A percentile compares a stretch with the other conserved stretches of the same genome.
Evolutionary conservation across 495 filamentous ascomycete genomes (phyloP).

Genomic region (Lentithecium fluviatile): DNA sequence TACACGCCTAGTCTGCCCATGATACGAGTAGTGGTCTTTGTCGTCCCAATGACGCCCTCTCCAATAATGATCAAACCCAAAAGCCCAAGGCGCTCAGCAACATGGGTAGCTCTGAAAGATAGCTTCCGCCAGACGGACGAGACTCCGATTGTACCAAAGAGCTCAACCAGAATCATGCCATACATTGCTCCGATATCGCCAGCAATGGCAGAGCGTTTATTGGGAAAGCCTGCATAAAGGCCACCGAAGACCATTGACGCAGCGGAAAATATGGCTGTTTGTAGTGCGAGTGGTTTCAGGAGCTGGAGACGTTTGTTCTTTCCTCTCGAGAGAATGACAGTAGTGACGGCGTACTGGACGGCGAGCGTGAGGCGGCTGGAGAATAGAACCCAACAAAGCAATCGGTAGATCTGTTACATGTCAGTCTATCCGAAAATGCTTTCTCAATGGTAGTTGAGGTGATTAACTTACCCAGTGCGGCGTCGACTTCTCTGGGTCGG

Average conservation of each 20-base stretch:
- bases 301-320: slow-evolving; percentile 6
- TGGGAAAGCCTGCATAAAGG: slow-evolving; percentile 1
- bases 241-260: slow-evolving; percentile 5
- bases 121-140: slow-evolving; percentile 28
- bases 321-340: not conserved
- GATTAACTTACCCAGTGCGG: slow-evolving; percentile 14
- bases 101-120: slow-evolving; percentile 28
- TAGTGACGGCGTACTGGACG: slow-evolving; percentile 21
- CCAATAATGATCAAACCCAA: slow-evolving; percentile 33
- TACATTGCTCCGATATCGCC: slow-evolving; percentile 14
- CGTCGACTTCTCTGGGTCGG: not conserved
- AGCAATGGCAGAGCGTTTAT: not conserved
- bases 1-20: slow-evolving; percentile 27
- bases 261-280: slow-evolving; percentile 11
- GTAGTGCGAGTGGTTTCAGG: not conserved
- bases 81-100: slow-evolving; percentile 29
- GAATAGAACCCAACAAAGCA: slow-evolving; percentile 22
- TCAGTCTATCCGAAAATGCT: not conserved
- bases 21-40: slow-evolving; percentile 25
- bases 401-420: slow-evolving; percentile 16
- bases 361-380: slow-evolving; percentile 18
- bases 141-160: slow-evolving; percentile 12
- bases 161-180: slow-evolving; percentile 17
- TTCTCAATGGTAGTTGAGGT: not conserved
- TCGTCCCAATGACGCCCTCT: slow-evolving; percentile 32